Base-by-base conservation (phyloP, 2,329 filamentous ascomycete genomes). In the Arthrobotrys pseudoclavata region DNA sequence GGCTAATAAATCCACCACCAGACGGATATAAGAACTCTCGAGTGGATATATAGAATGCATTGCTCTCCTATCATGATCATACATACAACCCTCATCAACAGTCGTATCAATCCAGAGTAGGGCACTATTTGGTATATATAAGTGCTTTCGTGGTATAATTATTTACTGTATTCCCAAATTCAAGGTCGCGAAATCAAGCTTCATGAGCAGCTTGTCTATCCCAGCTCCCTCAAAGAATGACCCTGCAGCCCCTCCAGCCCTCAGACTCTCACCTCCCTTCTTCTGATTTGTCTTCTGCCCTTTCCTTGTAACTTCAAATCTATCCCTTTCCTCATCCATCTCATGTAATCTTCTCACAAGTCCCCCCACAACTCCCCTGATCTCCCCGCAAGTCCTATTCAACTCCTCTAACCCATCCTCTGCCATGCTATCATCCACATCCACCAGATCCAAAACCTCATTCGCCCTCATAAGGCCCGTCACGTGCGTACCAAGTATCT, bases 151-250 rank as follows among this genome's bases (percentile, higher is more conserved):
- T 40, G 9, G 26, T 29, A 34, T 34, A 20, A 4, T 12, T 20
- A n/a, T 37, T 13, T 40, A 53, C 22, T 52, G 40, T 18, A 45
- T 55, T 5, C 66, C 53, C 61, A 77, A 50, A 13, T 77, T 77
- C 67, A 77, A 55, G 13, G 67, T 79, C 37, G 79, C 79, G 61
- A 81, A 79, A 71, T 81, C 80, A 37, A 82, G 60, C 68, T 80
- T 80, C 81, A 82, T 82, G 42, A 82, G 69, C 70, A 82, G 63
- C 63, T 81, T 78, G 76, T 82, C 81, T 47, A 82, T 80, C 18
- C 81, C 81, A 13, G 76, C 79, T 9, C 79, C 79, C 31, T 74
- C 78, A 24, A 68, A 57, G n/a, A 77, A 77, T 20, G 70, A 70
- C 29, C 75, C 71, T 12, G 53, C 40, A 22, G 45, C 68, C n/a